Conservation (phyloP, 352 stramenopile genomes). For the Pythium plurisporium region DNA sequence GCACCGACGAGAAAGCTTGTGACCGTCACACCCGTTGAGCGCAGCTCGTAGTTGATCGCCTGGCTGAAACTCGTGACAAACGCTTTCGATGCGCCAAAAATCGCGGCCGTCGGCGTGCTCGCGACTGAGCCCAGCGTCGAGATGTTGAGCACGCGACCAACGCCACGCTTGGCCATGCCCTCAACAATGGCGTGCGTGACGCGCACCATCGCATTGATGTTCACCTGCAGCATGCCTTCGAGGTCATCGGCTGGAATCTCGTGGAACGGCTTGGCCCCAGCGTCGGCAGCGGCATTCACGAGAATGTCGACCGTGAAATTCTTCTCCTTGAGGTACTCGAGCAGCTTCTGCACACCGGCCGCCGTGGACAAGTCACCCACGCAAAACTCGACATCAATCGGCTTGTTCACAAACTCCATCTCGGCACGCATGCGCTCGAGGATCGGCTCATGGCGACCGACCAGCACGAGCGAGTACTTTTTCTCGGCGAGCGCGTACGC, state of each 20-base stretch:
- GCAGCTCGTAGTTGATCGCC: constrained; percentile 73
- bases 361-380: constrained; percentile 50
- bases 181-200: constrained; percentile 54
- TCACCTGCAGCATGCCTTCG: constrained; percentile 64
- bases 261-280: constrained; percentile 40
- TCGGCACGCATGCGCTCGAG: constrained; percentile 67
- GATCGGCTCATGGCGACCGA: constrained; percentile 46
- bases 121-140: constrained; percentile 51
- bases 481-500: constrained; percentile 75
- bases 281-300: constrained; percentile 73
- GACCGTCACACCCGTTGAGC: constrained; percentile 64
- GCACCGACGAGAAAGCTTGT: constrained; percentile 74
- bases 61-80: constrained; percentile 74
- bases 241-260: constrained; percentile 35
- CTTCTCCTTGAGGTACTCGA: constrained; percentile 51
- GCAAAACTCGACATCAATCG: constrained; percentile 53
- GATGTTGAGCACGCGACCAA: constrained; percentile 81
- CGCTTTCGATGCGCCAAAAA: constrained; percentile 80
- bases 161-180: constrained; percentile 57
- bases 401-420: constrained; percentile 70
- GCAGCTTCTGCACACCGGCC: constrained; percentile 48
- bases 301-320: constrained; percentile 77
- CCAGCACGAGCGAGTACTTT: constrained; percentile 75
- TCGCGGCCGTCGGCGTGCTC: constrained; percentile 51
- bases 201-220: constrained; percentile 52